These are phyloP conservation scores for Gremmenia infestans DNA, from an alignment of 2,329 filamentous ascomycete species.

Conservation along the genomic window DNA sequence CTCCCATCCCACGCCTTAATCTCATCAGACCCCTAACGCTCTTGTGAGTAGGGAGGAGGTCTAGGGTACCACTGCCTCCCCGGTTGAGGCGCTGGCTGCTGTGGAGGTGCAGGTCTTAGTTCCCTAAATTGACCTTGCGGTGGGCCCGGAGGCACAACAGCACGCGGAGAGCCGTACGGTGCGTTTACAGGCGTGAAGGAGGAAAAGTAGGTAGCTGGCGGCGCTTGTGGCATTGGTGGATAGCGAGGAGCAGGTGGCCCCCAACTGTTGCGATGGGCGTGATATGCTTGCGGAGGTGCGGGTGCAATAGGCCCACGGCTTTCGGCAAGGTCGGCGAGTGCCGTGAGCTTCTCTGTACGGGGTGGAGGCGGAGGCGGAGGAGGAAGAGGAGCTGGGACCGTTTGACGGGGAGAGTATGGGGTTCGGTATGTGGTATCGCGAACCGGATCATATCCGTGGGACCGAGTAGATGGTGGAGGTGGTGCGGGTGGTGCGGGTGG, in stretches of 20 bases:
- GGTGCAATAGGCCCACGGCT: neutral
- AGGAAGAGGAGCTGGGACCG: slow-evolving; percentile 3
- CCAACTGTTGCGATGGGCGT: neutral
- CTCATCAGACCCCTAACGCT: no score
- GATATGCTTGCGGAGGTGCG: slow-evolving; percentile 1
- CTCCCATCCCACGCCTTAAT: neutral
- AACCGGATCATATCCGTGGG: slow-evolving; percentile 15
- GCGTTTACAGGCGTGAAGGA: neutral
- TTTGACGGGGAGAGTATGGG: slow-evolving; percentile 3
- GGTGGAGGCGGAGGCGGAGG: slow-evolving; percentile 1
- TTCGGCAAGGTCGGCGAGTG: slow-evolving; percentile 12
- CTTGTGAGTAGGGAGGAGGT: neutral
- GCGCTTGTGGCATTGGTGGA: slow-evolving; percentile 2
- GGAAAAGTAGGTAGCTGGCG: neutral
- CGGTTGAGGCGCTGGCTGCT: slow-evolving; percentile 1
- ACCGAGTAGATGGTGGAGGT: slow-evolving; percentile 7
- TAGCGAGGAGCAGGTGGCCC: slow-evolving; percentile 5
- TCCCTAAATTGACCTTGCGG: slow-evolving; percentile 8
- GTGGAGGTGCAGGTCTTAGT: slow-evolving; percentile 17
- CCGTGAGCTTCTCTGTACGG: slow-evolving; percentile 5
- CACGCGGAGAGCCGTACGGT: slow-evolving; percentile 7
- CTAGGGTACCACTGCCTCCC: neutral
- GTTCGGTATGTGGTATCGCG: slow-evolving; percentile 15
- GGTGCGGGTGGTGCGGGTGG: slow-evolving; percentile 11
- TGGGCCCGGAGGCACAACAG: slow-evolving; percentile 3